Evolutionary conservation across 371 early-diverging fungal genomes (phyloP).

Genomic region (Mortierella sp.): DNA sequence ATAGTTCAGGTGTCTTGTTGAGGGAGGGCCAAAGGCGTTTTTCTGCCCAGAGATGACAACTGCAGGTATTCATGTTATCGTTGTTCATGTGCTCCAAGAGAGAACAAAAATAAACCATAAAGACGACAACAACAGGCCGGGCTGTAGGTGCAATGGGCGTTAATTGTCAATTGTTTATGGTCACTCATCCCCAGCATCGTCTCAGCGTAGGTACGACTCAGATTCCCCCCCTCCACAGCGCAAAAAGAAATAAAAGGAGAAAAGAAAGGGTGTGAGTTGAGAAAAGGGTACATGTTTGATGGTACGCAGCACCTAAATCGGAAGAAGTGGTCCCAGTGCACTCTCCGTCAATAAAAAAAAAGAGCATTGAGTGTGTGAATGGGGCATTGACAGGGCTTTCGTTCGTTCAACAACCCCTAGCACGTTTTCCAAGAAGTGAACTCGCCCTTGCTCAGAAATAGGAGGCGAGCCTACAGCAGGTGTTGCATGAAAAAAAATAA

Average conservation of each 20-base stretch:
- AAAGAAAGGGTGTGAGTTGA: background rate
- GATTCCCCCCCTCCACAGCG: background rate
- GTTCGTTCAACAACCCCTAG: background rate
- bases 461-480: background rate
- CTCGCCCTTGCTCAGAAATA: background rate
- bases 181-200: no score
- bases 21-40: background rate
- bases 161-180: no score
- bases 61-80: background rate
- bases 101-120: background rate
- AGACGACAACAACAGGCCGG: background rate
- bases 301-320: conserved; percentile 1
- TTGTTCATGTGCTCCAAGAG: background rate
- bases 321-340: conserved; percentile 12
- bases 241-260: background rate
- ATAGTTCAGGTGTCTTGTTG: background rate
- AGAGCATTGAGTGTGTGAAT: background rate
- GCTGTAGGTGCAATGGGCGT: background rate
- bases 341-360: background rate
- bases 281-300: background rate
- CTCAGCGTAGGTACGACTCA: background rate
- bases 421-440: background rate
- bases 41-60: background rate
- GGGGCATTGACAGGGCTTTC: background rate
- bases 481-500: background rate